Base-by-base conservation (phyloP, 2,329 filamentous ascomycete species). In the Calonectria multiphialidica region DNA sequence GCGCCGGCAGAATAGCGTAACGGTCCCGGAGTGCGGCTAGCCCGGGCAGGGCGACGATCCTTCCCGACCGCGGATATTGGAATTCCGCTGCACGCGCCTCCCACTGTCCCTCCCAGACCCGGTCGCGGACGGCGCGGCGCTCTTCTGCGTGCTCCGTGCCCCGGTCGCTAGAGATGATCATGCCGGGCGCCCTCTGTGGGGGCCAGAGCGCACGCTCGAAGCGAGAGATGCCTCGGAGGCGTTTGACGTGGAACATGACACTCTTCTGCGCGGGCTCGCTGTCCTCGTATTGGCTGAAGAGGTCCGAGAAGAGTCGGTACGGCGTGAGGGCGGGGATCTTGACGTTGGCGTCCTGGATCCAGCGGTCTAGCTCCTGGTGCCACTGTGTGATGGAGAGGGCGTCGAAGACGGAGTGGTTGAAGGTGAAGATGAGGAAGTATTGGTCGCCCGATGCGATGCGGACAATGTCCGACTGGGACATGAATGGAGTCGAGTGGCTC, bases 341-440 rank as follows among this genome's bases (percentile, higher is more conserved):
- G 1, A 70, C 30, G 5, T 76, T 66, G 5, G 66, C 25, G 44
- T 80, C 70, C 37, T 73, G 64, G 7, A 85, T 78, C 40, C 81
- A 76, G 5, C 74, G 77, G 65, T 82, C 80, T 2, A 85, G 76
- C 53, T 84, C 81, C 45, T 79, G 77, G 40, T 83, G 78, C 77
- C 79, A 82, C 5, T 81, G 76, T 15, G 81, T 74, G 9, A 84
- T 73, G 1, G 79, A 82, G 53, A 84, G 50, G 16, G 81, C 83
- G 70, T 85, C 83, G 30, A 83, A 77, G 44, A 82, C 73, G 49
- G 82, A 82, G 71, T 85, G 83, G 66, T 80, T 84, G 62, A 82
- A 83, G 0, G 79, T 82, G 53, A 83, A 71, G 21, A 73, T 68
- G 15, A 85, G 72, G 59, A 79, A 79, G 5, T 66, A 61, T 8